Evolutionary conservation across 768 basidiomycete species (phyloP).

Genomic region (Tylopilus subfusipes): DNA sequence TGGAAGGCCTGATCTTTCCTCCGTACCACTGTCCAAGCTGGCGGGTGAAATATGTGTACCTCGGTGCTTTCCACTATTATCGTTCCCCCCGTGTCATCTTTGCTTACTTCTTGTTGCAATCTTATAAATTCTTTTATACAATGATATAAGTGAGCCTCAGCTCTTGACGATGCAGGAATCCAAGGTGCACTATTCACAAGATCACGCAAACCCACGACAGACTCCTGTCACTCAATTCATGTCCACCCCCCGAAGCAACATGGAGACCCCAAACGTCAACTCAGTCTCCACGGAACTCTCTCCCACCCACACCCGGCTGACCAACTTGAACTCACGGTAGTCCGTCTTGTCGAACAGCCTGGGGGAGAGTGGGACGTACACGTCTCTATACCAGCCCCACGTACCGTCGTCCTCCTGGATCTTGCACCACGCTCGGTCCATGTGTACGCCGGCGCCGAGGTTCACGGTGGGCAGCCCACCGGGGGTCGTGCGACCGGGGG

Average conservation of each 20-base stretch:
- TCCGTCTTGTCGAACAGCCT: constrained; percentile 46
- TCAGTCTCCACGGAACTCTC: constrained; percentile 23
- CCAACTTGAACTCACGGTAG: constrained; percentile 41
- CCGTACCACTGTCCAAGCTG: background rate
- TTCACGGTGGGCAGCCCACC: background rate
- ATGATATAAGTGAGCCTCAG: background rate
- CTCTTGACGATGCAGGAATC: background rate
- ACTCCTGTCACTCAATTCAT: constrained; percentile 17
- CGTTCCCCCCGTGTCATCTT: background rate
- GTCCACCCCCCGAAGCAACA: constrained; percentile 40
- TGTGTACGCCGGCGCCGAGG: constrained; percentile 18
- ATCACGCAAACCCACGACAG: background rate
- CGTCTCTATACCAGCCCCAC: constrained; percentile 34
- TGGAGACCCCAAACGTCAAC: constrained; percentile 41
- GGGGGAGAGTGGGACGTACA: constrained; percentile 48
- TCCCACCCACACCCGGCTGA: constrained; percentile 36
- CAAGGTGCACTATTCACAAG: too few relatives aligned
- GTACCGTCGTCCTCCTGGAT: constrained; percentile 12
- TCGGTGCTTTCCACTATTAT: background rate
- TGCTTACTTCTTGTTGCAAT: background rate
- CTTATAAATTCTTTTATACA: background rate
- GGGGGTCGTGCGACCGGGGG: background rate
- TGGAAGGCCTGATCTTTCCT: background rate
- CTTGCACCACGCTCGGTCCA: constrained; percentile 21
- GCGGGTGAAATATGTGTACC: background rate